phyloP scores from a whole-genome alignment of 2,329 filamentous ascomycete genomes.

The Botrytis elliptica region DNA sequence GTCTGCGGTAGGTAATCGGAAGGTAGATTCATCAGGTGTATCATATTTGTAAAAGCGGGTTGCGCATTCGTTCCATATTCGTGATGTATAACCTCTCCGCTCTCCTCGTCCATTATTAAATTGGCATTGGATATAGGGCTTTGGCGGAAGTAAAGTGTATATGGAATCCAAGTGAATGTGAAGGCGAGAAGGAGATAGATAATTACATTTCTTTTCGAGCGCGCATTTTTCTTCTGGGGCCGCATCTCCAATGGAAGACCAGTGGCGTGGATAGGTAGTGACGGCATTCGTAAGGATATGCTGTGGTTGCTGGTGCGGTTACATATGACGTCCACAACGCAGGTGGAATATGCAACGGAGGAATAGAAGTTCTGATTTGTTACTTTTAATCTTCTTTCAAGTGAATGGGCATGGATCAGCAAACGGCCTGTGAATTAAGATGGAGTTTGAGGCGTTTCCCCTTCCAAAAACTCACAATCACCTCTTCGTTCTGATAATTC shows the following conservation, averaged over 20 bases:
- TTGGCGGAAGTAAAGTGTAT: neutral
- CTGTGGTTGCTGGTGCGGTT: conserved; percentile 5
- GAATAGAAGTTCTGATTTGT: neutral
- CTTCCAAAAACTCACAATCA: neutral
- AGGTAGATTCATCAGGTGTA: conserved; percentile 36
- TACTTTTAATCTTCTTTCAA: neutral
- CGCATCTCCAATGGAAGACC: conserved; percentile 3
- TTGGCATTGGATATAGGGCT: neutral
- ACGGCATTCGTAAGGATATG: conserved; percentile 6
- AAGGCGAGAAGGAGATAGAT: conserved; percentile 15
- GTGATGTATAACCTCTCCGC: neutral
- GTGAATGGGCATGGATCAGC: conserved; percentile 12
- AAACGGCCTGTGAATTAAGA: neutral
- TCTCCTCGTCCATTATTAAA: neutral
- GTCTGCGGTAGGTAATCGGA: conserved; percentile 35
- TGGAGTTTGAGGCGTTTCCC: neutral
- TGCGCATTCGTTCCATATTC: conserved; percentile 29
- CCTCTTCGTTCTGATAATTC: neutral
- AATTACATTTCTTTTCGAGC: conserved; percentile 14
- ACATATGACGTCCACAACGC: conserved; percentile 12
- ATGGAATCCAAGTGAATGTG: conserved; percentile 14
- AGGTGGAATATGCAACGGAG: neutral
- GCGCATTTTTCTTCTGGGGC: neutral
- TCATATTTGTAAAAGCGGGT: conserved; percentile 32
- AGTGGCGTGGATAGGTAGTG: neutral